Percentiles rank a stretch among this genome's conserved stretches.
Conservation (phyloP, 345 rosid species). For the Pistacia vera region DNA sequence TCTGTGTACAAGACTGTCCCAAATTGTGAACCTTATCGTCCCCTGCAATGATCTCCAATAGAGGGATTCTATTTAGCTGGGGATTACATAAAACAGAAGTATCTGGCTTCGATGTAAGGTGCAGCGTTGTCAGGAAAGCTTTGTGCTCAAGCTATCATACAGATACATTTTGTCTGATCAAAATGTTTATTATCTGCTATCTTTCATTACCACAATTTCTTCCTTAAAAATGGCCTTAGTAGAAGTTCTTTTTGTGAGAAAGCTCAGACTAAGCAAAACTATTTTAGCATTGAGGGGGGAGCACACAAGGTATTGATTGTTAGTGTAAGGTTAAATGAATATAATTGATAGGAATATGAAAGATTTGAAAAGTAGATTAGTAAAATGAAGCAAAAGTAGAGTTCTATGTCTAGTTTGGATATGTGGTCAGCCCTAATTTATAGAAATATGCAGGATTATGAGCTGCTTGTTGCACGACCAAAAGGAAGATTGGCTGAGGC, state of each 20-base stretch:
- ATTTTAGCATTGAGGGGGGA: too few species aligned
- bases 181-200: background rate
- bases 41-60: slow-evolving; percentile 85
- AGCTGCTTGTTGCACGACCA: slow-evolving; percentile 39
- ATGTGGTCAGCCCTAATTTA: background rate
- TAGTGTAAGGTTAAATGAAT: background rate
- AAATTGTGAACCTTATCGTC: slow-evolving; percentile 89
- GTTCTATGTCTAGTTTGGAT: background rate
- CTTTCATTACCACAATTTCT: background rate
- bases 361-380: background rate
- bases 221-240: background rate
- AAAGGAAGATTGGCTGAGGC: slow-evolving; percentile 51
- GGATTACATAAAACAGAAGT: slow-evolving; percentile 94
- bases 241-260: background rate
- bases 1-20: slow-evolving; percentile 93
- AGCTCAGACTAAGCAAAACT: background rate
- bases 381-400: background rate
- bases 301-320: background rate
- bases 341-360: background rate
- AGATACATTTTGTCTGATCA: slow-evolving; percentile 44
- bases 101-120: slow-evolving; percentile 98
- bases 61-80: slow-evolving; percentile 91
- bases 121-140: slow-evolving; percentile 94
- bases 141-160: slow-evolving; percentile 79
- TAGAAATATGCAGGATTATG: slow-evolving; percentile 54